Conservation (phyloP, 345 rosid species). For the Lenwebbia sp. region DNA sequence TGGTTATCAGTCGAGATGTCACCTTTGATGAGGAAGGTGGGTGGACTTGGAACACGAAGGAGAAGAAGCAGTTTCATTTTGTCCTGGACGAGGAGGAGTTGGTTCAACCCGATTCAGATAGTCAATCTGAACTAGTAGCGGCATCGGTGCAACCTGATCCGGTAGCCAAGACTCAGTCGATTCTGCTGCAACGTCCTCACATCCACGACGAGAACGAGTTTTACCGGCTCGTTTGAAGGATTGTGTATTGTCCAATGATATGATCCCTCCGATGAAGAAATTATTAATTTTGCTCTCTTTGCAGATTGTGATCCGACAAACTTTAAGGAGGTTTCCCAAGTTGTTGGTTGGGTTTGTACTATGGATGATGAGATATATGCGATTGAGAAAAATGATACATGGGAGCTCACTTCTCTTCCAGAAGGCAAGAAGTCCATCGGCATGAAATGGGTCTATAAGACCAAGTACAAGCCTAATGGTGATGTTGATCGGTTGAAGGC, state of each 20-base stretch:
- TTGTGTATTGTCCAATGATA: background rate
- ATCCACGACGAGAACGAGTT: background rate
- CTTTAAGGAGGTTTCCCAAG: background rate
- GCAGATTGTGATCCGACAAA: background rate
- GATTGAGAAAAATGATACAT: background rate
- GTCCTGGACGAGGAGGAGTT: too few species aligned
- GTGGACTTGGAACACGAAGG: background rate
- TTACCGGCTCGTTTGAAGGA: background rate
- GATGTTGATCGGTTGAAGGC: background rate
- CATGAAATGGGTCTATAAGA: background rate
- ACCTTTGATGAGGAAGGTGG: background rate
- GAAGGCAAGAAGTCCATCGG: background rate
- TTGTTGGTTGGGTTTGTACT: background rate
- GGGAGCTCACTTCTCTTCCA: background rate
- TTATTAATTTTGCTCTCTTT: background rate
- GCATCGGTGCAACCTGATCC: too few species aligned
- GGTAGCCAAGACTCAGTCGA: background rate
- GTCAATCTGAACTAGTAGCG: too few species aligned
- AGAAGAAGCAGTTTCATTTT: too few species aligned
- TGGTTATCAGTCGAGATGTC: background rate
- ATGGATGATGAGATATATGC: background rate
- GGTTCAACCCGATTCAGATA: too few species aligned
- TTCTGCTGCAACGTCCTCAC: background rate
- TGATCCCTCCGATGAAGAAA: background rate
- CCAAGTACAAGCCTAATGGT: background rate